phyloP scores from a whole-genome alignment of 768 basidiomycete genomes.

The Pisolithus microcarpus region DNA sequence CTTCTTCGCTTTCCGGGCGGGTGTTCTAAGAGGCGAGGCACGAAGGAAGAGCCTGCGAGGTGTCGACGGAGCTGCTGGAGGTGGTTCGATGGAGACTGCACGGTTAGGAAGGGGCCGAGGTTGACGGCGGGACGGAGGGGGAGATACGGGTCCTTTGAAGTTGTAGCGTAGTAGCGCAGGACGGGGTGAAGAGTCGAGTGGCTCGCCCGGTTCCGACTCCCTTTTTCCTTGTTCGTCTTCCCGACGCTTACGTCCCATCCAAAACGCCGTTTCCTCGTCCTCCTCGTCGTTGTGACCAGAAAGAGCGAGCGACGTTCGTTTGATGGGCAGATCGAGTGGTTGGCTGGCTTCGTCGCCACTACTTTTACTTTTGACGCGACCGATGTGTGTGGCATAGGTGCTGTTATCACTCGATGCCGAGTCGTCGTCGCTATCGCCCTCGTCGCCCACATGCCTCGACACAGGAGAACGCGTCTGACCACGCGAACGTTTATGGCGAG shows the following conservation, averaged over 20 bases:
- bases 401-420: slow-evolving; percentile 26
- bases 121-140: slow-evolving; percentile 58
- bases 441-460: slow-evolving; percentile 38
- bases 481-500: slow-evolving; percentile 42
- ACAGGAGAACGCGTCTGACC: slow-evolving; percentile 37
- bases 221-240: slow-evolving; percentile 3
- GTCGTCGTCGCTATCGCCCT: slow-evolving; percentile 27
- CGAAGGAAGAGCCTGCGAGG: slow-evolving; percentile 19
- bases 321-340: too few relatives aligned
- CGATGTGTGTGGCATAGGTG: slow-evolving; percentile 7
- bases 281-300: slow-evolving; percentile 43
- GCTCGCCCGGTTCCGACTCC: slow-evolving; percentile 4
- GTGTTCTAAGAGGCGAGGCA: slow-evolving; percentile 4
- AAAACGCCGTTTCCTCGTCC: slow-evolving; percentile 39
- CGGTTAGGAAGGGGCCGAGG: slow-evolving; percentile 22
- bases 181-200: slow-evolving; percentile 25
- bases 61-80: slow-evolving; percentile 17
- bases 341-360: slow-evolving; percentile 10
- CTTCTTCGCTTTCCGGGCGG: slow-evolving; percentile 36
- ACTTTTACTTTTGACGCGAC: slow-evolving; percentile 10
- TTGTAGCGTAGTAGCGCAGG: slow-evolving; percentile 29
- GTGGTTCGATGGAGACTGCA: slow-evolving; percentile 19
- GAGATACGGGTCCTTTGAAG: slow-evolving; percentile 47
- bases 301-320: slow-evolving; percentile 26
- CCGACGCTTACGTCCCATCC: slow-evolving; percentile 14